Evolutionary conservation across 768 basidiomycete species (phyloP), one percentile per base, ranked within the genome.

Genomic region (Suillus subalutaceus): DNA sequence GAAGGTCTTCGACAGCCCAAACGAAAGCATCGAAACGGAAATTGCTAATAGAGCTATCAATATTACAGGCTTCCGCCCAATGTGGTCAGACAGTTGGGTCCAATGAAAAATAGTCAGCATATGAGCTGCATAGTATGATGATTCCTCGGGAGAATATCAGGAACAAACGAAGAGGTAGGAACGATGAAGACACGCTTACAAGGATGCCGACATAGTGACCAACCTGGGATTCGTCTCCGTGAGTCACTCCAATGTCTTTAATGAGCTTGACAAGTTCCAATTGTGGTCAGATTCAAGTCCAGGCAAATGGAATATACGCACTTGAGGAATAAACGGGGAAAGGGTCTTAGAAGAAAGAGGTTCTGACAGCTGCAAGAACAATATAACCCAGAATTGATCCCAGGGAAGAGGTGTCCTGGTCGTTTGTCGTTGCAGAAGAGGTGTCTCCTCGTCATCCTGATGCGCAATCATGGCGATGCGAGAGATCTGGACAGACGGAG

Each of bases 291-390:
- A 26, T 26, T 63, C 1, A 13, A 53, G 52, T 20, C 20, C 18
- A 48, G n/a, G 23, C 9, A 6, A 38, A 50, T 37, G 16, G 1
- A 50, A 32, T 6, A 37, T 9, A 63, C 83, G 37, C 68, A 89
- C 90, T 80, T 77, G 72, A 5, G 89, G 89, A 52, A 87, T 83
- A 71, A 92, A 92, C 0, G 91, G 92, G 52, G 86, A 86, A 66
- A 92, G 90, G 64, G 91, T 89, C 67, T 90, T 84, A 13, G 84
- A 85, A 7, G 91, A 88, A 64, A 93, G 73, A 6, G 91, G 90
- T 74, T 93, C 92, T 63, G 90, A 85, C 43, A 92, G 79, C 74
- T 91, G 90, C 46, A 92, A 79, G 68, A 91, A 79, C 67, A 93
- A 74, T 2, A 92, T 79, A 62, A 93, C 85, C 61, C 81, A 81